A percentile compares a stretch with the other conserved stretches of the same genome.
phyloP scores from a whole-genome alignment of 2,329 filamentous ascomycete species.

The Penicillium capsulatum region DNA sequence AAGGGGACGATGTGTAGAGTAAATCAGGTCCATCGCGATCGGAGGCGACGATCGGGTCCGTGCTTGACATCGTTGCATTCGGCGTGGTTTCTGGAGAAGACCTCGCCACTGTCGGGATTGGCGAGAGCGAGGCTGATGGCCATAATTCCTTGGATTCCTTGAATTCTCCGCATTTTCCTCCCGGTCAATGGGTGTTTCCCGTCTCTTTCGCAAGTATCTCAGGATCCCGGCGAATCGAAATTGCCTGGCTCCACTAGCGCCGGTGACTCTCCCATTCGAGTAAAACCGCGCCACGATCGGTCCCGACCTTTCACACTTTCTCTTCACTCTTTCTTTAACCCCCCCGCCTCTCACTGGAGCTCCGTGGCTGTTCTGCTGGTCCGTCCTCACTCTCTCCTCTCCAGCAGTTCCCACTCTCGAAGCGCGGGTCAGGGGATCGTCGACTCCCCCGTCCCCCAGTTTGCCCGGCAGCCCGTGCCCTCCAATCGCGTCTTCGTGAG shows the following conservation, averaged over 20 bases:
- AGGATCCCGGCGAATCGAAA: too few species aligned
- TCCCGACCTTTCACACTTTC: conserved; percentile 8
- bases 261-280: conserved; percentile 5
- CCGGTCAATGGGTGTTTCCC: too few species aligned
- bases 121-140: too few species aligned
- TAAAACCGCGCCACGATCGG: conserved; percentile 3
- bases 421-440: conserved; percentile 11
- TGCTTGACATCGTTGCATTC: not conserved
- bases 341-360: conserved; percentile 1
- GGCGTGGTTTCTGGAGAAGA: too few species aligned
- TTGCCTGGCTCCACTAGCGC: conserved; percentile 2
- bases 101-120: too few species aligned
- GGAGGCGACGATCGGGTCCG: not conserved
- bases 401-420: conserved; percentile 1
- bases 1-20: not conserved
- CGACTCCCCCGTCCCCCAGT: conserved; percentile 6
- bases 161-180: too few species aligned
- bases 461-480: not conserved
- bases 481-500: not conserved
- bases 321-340: conserved; percentile 4
- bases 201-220: too few species aligned
- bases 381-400: not conserved
- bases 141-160: too few species aligned
- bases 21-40: not conserved
- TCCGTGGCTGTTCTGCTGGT: not conserved